A percentile compares a stretch with the other conserved stretches of the same genome.
Conservation (phyloP, 73 alveolate species). For the Breviolum minutum region DNA sequence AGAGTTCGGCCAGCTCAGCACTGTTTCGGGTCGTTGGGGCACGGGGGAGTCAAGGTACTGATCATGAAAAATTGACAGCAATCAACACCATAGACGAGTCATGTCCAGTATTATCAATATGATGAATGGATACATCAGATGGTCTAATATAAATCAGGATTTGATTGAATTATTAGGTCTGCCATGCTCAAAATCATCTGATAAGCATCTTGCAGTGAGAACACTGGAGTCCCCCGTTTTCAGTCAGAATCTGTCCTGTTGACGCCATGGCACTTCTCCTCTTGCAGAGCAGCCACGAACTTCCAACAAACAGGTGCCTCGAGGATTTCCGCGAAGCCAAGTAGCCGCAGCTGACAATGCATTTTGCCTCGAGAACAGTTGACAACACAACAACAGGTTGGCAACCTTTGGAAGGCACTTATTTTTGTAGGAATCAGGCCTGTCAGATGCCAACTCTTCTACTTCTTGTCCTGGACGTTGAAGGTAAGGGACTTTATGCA, state of each 20-base stretch:
- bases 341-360: slow-evolving; percentile 31
- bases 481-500: neutral
- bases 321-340: slow-evolving; percentile 28
- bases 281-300: slow-evolving; percentile 68
- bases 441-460: slow-evolving; percentile 45
- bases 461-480: slow-evolving; percentile 30
- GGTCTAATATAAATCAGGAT: no score
- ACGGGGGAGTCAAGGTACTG: neutral
- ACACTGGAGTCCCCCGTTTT: no score
- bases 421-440: neutral
- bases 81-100: no score
- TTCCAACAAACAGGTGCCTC: slow-evolving; percentile 28
- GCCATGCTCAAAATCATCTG: neutral
- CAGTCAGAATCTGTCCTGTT: slow-evolving; percentile 8
- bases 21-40: neutral
- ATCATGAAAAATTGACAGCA: neutral
- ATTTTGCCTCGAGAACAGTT: neutral
- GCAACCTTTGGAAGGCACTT: no score
- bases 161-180: no score
- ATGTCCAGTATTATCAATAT: no score
- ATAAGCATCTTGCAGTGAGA: no score
- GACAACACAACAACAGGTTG: neutral
- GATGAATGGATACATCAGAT: no score
- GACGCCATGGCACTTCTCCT: slow-evolving; percentile 57
- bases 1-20: neutral